Evolutionary conservation across 305 asterid genomes (phyloP), one percentile per base, ranked within the genome.

Genomic region (Plantago lanceolata): DNA sequence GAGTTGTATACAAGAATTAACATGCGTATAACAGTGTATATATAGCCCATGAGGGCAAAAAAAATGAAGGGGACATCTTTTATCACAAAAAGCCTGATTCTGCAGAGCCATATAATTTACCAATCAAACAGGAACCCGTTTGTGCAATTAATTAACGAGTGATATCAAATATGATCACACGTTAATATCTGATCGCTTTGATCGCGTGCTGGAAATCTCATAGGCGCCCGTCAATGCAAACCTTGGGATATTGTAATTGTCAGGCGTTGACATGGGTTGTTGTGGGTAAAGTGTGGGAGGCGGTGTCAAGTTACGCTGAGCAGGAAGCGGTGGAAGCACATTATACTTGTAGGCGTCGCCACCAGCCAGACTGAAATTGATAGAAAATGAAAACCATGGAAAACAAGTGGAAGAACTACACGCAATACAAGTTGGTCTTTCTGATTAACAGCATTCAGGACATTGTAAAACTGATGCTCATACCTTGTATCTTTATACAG

Each of bases 271-370:
- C 91, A 92, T 87, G 35, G 97, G 98, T 73, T 87, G 94, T 81
- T 92, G 98, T 0, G 98, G 98, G 72, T 92, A 92, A 50, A 92
- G 96, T 15, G 97, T 89, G 63, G 96, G 95, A 58, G 98, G 98
- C 7, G 98, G 97, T 0, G 95, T 89, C 79, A 89, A 79, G 78
- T 89, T 92, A 67, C 83, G 96, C 65, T 92, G 98, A 29, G 97
- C 98, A 17, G 98, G 98, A 47, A 92, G 84, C 5, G 97, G 96
- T 71, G 97, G 98, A 63, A 92, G 89, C 49, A 66, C 66, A 15
- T 87, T 87, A 78, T 86, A 84, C 79, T 81, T 89, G 81, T 81
- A 84, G 0, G 86, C 73, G 48, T 85, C 96, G 4, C 77, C 61
- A 29, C 61, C 83, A 40, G 61, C 68, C 57, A 70, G 62, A 69